Percentiles rank a stretch among this genome's conserved stretches.
phyloP scores from a whole-genome alignment of 1,284 basidiomycete genomes.

The Schizophyllum amplum region DNA sequence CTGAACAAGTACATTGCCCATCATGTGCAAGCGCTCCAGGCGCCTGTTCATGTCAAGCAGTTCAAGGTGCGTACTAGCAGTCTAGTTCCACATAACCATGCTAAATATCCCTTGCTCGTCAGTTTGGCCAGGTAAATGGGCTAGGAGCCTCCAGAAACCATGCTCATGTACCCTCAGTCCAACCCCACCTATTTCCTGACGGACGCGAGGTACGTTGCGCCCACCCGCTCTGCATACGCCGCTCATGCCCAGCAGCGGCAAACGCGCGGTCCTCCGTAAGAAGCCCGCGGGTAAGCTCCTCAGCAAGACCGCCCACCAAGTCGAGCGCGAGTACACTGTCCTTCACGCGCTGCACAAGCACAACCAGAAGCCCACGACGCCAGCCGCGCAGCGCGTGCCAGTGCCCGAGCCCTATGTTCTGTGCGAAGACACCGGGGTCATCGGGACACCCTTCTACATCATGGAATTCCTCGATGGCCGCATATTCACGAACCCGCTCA shows the following conservation, averaged over 20 bases:
- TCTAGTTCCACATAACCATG: background rate
- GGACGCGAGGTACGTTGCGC: constrained; percentile 48
- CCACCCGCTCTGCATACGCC: constrained; percentile 18
- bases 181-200: constrained; percentile 94
- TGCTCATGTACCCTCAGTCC: constrained; percentile 49
- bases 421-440: constrained; percentile 69
- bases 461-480: constrained; percentile 93
- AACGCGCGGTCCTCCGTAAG: constrained; percentile 83
- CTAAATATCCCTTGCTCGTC: background rate
- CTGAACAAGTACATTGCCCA: constrained; percentile 64
- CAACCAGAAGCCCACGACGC: constrained; percentile 52
- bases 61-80: constrained; percentile 63
- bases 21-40: constrained; percentile 47
- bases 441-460: constrained; percentile 91
- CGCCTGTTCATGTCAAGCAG: constrained; percentile 80
- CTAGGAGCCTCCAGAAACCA: constrained; percentile 19
- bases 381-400: constrained; percentile 54
- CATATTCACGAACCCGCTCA: constrained; percentile 82
- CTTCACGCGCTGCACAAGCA: constrained; percentile 69
- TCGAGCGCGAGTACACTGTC: constrained; percentile 88
- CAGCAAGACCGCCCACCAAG: constrained; percentile 86
- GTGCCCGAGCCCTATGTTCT: constrained; percentile 81
- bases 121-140: background rate
- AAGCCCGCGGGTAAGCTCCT: constrained; percentile 88
- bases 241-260: too few relatives aligned